Evolutionary conservation across 495 filamentous ascomycete genomes (phyloP).

Genomic region (Astrothelium macrocarpum): DNA sequence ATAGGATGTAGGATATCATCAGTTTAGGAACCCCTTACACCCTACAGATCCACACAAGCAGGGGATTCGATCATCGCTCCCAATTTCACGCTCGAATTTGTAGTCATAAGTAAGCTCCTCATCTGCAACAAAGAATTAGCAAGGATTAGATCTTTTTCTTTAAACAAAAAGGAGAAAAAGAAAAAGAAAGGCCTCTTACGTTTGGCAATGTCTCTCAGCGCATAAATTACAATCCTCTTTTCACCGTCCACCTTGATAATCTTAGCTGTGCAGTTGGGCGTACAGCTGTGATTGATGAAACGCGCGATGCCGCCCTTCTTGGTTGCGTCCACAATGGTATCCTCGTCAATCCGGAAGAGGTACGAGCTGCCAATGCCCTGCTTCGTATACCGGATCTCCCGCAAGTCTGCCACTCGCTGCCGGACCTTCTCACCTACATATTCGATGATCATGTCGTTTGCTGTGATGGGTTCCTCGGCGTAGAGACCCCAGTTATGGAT

Average conservation of each 20-base stretch:
- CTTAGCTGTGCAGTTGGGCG: slow-evolving; percentile 96
- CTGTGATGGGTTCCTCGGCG: slow-evolving; percentile 91
- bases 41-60: slow-evolving; percentile 91
- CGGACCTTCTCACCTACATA: slow-evolving; percentile 97
- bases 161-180: not conserved
- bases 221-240: slow-evolving; percentile 98
- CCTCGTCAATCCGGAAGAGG: slow-evolving; percentile 95
- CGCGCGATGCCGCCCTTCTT: slow-evolving; percentile 96
- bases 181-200: slow-evolving; percentile 51
- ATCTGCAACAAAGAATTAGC: slow-evolving; percentile 44
- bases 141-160: not conserved
- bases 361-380: slow-evolving; percentile 97
- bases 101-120: slow-evolving; percentile 99
- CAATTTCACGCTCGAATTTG: slow-evolving; percentile 97
- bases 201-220: slow-evolving; percentile 83
- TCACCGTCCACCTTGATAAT: slow-evolving; percentile 99
- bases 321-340: slow-evolving; percentile 93
- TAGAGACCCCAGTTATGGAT: slow-evolving; percentile 99
- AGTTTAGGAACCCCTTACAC: slow-evolving; percentile 99
- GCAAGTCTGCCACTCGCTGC: slow-evolving; percentile 90
- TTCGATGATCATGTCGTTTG: slow-evolving; percentile 99
- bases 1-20: slow-evolving; percentile 24
- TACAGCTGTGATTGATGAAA: slow-evolving; percentile 99
- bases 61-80: slow-evolving; percentile 87
- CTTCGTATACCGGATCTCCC: slow-evolving; percentile 83